A percentile compares a stretch with the other conserved stretches of the same genome.
These are phyloP conservation scores for Strobilomyces dryophilus DNA, from an alignment of 768 basidiomycete species.

Conservation along the genomic window DNA sequence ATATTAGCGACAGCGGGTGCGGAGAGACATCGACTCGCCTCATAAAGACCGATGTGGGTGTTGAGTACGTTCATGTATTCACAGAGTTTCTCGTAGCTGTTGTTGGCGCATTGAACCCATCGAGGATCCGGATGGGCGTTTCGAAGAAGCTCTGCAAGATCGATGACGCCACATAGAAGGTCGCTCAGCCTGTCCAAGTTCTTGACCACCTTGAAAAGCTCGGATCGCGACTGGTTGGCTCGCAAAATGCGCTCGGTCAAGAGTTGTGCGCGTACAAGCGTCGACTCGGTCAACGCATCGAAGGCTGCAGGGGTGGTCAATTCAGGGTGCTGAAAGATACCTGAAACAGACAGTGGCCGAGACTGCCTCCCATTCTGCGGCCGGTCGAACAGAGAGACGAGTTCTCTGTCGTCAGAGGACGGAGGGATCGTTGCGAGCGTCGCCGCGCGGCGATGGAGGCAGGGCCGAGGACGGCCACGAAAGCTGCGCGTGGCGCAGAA, in stretches of 20 bases:
- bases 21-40: slow-evolving; percentile 49
- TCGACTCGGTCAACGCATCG: slow-evolving; percentile 69
- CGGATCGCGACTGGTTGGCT: slow-evolving; percentile 65
- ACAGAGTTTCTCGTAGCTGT: slow-evolving; percentile 87
- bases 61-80: slow-evolving; percentile 98
- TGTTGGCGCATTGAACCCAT: slow-evolving; percentile 84
- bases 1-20: slow-evolving; percentile 16
- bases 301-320: slow-evolving; percentile 70
- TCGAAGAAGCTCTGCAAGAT: slow-evolving; percentile 89
- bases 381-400: slow-evolving; percentile 70
- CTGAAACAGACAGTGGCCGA: slow-evolving; percentile 54
- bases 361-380: slow-evolving; percentile 39
- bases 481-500: slow-evolving; percentile 35
- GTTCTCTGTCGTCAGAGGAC: slow-evolving; percentile 59
- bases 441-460: slow-evolving; percentile 29
- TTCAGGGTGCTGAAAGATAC: slow-evolving; percentile 79
- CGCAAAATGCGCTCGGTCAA: slow-evolving; percentile 81
- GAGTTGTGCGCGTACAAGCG: slow-evolving; percentile 72
- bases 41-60: slow-evolving; percentile 85
- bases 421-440: slow-evolving; percentile 51
- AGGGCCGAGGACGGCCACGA: slow-evolving; percentile 31
- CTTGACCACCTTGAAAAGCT: slow-evolving; percentile 86
- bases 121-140: slow-evolving; percentile 85
- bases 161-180: slow-evolving; percentile 92
- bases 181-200: slow-evolving; percentile 96